Percentiles rank a stretch among this genome's conserved stretches.
These are phyloP conservation scores for Penicillium odoratum DNA, from an alignment of 495 filamentous ascomycete genomes.

Conservation along the genomic window DNA sequence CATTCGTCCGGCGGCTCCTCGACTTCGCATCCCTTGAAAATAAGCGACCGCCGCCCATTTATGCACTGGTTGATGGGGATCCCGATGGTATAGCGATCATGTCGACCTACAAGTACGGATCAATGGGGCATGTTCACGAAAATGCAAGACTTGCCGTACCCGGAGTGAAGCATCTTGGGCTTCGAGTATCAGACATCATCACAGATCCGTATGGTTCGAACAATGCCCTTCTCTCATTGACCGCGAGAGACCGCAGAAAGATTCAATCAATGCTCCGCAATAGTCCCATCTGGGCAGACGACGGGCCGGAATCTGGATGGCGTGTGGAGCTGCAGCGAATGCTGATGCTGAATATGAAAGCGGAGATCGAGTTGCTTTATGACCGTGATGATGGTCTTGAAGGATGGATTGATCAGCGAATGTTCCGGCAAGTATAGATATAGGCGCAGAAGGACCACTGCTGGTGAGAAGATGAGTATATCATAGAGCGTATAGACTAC, in stretches of 20 bases:
- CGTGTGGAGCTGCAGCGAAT: slow-evolving; percentile 75
- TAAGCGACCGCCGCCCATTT: slow-evolving; percentile 48
- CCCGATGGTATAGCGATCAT: slow-evolving; percentile 85
- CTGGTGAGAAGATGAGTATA: background rate
- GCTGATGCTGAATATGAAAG: slow-evolving; percentile 83
- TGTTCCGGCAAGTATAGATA: slow-evolving; percentile 30
- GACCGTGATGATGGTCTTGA: slow-evolving; percentile 56
- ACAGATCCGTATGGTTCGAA: slow-evolving; percentile 18
- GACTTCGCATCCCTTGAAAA: slow-evolving; percentile 20
- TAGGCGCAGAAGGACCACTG: background rate
- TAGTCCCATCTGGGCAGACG: slow-evolving; percentile 44
- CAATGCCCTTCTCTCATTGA: slow-evolving; percentile 55
- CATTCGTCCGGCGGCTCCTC: slow-evolving; percentile 52
- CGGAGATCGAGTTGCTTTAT: slow-evolving; percentile 84
- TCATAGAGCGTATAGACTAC: background rate
- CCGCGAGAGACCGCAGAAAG: slow-evolving; percentile 65
- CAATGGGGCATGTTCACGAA: slow-evolving; percentile 69
- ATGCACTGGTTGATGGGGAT: slow-evolving; percentile 79
- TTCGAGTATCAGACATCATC: slow-evolving; percentile 61
- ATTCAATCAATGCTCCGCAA: slow-evolving; percentile 64
- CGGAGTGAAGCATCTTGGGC: slow-evolving; percentile 70
- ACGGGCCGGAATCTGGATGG: slow-evolving; percentile 54
- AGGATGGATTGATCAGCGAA: slow-evolving; percentile 60
- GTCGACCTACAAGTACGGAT: slow-evolving; percentile 86
- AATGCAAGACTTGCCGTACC: slow-evolving; percentile 58